phyloP scores from a whole-genome alignment of 257 asterid genomes.

The Agastache rugosa region DNA sequence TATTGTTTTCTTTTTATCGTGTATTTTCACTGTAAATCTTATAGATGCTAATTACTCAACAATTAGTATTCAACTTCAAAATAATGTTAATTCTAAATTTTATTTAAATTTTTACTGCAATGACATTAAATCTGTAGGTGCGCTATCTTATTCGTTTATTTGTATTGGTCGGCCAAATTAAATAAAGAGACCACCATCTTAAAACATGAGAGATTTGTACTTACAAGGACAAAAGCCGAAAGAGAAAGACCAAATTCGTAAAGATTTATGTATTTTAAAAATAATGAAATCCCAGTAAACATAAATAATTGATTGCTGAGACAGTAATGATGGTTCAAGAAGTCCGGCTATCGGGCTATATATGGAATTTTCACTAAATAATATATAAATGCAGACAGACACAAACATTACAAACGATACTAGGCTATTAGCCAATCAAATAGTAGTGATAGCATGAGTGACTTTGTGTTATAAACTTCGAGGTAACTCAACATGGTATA shows the following conservation, averaged over 20 bases:
- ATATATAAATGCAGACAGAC: not conserved
- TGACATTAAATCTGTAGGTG: not conserved
- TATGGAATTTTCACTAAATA: constrained; percentile 13
- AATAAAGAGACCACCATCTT: not conserved
- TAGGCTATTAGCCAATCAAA: not conserved
- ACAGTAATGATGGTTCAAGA: constrained; percentile 20
- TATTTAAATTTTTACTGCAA: not conserved
- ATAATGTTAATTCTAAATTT: not conserved
- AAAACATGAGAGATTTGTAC: constrained; percentile 9
- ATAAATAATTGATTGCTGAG: not conserved
- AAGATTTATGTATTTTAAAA: not conserved
- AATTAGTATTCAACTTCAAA: no score
- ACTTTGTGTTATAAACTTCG: no score
- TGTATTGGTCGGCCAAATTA: constrained; percentile 27
- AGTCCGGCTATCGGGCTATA: constrained; percentile 33
- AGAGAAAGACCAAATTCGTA: constrained; percentile 24
- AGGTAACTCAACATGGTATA: no score
- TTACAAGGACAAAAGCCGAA: constrained; percentile 30
- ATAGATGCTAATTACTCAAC: no score
- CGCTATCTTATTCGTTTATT: not conserved
- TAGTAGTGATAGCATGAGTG: no score
- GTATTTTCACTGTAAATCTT: no score
- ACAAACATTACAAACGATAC: not conserved
- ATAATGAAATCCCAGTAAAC: not conserved
- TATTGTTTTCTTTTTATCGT: not conserved